phyloP scores from a whole-genome alignment of 257 asterid species.

The Eustoma russellianum region DNA sequence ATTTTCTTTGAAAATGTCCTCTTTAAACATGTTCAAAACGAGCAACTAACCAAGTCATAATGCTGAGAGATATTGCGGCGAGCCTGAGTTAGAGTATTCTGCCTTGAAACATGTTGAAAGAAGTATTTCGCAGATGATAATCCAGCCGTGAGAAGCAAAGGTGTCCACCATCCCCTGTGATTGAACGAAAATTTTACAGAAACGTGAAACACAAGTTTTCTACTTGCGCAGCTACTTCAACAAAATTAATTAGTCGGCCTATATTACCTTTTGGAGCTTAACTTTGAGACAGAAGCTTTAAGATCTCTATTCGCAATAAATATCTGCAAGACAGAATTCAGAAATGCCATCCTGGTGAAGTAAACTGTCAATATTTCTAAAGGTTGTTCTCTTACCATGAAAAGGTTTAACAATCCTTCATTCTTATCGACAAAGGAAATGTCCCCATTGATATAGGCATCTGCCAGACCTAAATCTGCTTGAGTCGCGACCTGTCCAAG shows the following conservation, averaged over 20 bases:
- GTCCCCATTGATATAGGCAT: slow-evolving; percentile 78
- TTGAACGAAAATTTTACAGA: neutral
- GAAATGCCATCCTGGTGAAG: neutral
- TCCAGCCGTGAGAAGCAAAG: slow-evolving; percentile 57
- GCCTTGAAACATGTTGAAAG: slow-evolving; percentile 55
- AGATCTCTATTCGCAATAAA: slow-evolving; percentile 70
- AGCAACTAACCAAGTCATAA: slow-evolving; percentile 61
- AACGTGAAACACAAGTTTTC: too few relatives aligned
- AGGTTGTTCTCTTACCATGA: slow-evolving; percentile 49
- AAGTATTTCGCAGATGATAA: slow-evolving; percentile 78
- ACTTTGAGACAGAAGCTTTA: slow-evolving; percentile 31
- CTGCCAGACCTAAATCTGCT: slow-evolving; percentile 88
- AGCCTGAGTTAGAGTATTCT: slow-evolving; percentile 71
- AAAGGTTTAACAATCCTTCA: slow-evolving; percentile 61
- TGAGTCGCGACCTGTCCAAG: slow-evolving; percentile 56
- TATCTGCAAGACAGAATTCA: slow-evolving; percentile 40
- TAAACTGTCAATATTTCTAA: neutral
- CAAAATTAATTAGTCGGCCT: neutral
- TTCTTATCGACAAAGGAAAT: slow-evolving; percentile 63
- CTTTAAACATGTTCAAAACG: too few relatives aligned
- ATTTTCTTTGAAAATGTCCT: neutral
- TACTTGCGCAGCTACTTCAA: neutral
- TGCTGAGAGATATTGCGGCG: slow-evolving; percentile 78
- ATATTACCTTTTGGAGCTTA: slow-evolving; percentile 54
- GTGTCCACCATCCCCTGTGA: slow-evolving; percentile 94